Percentiles rank a stretch among this genome's conserved stretches.
Conservation (phyloP, 2,329 filamentous ascomycete species). For the Botrytis aclada region DNA sequence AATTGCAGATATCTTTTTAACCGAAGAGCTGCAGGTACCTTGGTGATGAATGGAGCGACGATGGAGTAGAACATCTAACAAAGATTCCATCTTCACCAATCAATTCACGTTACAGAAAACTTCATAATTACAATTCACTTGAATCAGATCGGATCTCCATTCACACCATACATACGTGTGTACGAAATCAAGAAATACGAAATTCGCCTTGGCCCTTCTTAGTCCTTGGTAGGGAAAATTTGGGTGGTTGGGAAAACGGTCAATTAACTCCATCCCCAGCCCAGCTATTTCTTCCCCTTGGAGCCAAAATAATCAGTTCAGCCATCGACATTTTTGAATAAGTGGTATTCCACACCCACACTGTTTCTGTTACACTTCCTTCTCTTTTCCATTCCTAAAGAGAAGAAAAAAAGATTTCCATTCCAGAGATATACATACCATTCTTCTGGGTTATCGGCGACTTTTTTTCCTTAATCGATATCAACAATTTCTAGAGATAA, state of each 20-base stretch:
- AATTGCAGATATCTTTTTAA: neutral
- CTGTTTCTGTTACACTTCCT: neutral
- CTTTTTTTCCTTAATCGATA: neutral
- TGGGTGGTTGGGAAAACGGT: constrained; percentile 14
- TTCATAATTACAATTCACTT: neutral
- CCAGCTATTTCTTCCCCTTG: constrained; percentile 5
- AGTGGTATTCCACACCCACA: neutral
- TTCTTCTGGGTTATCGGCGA: neutral
- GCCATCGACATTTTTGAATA: constrained; percentile 11
- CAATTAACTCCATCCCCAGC: constrained; percentile 9
- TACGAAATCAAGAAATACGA: neutral
- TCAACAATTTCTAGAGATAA: neutral
- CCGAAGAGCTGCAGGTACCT: constrained; percentile 6
- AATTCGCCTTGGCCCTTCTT: neutral
- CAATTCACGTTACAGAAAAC: neutral
- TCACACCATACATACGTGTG: neutral
- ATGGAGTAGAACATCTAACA: neutral
- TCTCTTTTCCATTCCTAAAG: constrained; percentile 1
- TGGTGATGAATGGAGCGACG: neutral
- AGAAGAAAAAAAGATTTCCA: neutral
- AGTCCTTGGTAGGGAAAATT: constrained; percentile 2
- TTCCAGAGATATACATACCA: constrained; percentile 6
- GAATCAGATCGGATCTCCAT: constrained; percentile 2
- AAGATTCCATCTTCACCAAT: neutral
- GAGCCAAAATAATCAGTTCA: neutral